A percentile compares a stretch with the other conserved stretches of the same genome.
These are phyloP conservation scores for Apiospora pterosperma DNA, from an alignment of 2,329 filamentous ascomycete genomes.

Conservation along the genomic window DNA sequence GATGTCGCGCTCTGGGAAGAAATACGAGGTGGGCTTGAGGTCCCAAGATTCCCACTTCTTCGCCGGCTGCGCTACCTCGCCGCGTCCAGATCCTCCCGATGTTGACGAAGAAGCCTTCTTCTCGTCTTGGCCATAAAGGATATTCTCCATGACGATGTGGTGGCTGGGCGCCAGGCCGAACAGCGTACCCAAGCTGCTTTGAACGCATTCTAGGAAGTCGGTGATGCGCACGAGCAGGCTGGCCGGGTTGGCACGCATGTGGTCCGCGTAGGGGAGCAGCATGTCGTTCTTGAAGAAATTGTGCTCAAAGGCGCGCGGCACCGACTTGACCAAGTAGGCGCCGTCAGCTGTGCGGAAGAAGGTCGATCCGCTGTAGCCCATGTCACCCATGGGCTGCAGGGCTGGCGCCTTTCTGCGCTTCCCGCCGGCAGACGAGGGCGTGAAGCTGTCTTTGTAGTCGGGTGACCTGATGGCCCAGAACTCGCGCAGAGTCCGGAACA, in stretches of 20 bases:
- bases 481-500: constrained; percentile 41
- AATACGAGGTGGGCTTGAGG: constrained; percentile 71
- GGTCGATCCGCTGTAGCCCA: constrained; percentile 73
- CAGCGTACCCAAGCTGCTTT: constrained; percentile 54
- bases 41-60: constrained; percentile 68
- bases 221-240: constrained; percentile 69
- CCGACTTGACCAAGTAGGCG: constrained; percentile 68
- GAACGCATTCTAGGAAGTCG: constrained; percentile 59
- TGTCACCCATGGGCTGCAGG: constrained; percentile 59
- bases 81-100: constrained; percentile 8
- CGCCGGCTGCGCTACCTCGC: constrained; percentile 30
- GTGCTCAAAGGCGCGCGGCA: constrained; percentile 68
- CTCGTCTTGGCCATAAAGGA: constrained; percentile 57
- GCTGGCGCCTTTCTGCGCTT: constrained; percentile 39
- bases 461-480: constrained; percentile 52
- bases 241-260: constrained; percentile 57
- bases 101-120: neutral
- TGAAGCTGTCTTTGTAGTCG: constrained; percentile 53
- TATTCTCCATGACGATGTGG: constrained; percentile 77
- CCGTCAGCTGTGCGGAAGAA: constrained; percentile 67
- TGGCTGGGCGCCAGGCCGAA: constrained; percentile 62
- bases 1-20: constrained; percentile 72
- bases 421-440: constrained; percentile 19
- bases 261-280: constrained; percentile 21
- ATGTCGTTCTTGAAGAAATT: constrained; percentile 19